Conservation (phyloP, 331 rosid species). For the Pyracantha coccinea region DNA sequence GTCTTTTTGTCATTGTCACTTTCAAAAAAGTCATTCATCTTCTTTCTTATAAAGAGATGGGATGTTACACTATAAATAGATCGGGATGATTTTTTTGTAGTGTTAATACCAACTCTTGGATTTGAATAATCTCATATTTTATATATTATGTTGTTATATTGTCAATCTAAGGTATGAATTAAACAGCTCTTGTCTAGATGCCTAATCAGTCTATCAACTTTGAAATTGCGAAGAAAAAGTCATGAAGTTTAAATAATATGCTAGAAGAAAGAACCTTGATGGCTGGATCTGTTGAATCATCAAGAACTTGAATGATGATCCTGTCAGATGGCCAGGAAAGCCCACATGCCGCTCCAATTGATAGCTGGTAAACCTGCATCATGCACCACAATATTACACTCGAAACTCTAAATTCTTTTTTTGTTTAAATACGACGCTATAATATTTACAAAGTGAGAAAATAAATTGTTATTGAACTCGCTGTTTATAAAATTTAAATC, state of each 20-base stretch:
- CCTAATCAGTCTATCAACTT: background rate
- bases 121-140: no score
- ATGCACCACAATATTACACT: background rate
- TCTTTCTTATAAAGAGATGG: background rate
- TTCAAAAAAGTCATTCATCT: no score
- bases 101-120: no score
- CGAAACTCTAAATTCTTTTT: no score
- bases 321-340: conserved; percentile 89
- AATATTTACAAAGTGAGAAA: no score
- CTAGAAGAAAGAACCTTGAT: conserved; percentile 49
- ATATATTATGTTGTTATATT: no score
- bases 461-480: no score
- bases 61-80: background rate
- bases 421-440: no score
- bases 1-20: background rate
- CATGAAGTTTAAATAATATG: no score
- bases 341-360: conserved; percentile 91
- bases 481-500: no score
- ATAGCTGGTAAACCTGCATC: conserved; percentile 76
- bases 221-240: background rate
- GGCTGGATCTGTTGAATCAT: conserved; percentile 80
- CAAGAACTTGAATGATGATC: conserved; percentile 88
- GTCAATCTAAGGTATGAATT: no score
- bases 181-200: background rate
- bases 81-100: background rate